A percentile compares a stretch with the other conserved stretches of the same genome.
Conservation (phyloP, 2,329 filamentous ascomycete genomes). For the Elsinoe ampelina region DNA sequence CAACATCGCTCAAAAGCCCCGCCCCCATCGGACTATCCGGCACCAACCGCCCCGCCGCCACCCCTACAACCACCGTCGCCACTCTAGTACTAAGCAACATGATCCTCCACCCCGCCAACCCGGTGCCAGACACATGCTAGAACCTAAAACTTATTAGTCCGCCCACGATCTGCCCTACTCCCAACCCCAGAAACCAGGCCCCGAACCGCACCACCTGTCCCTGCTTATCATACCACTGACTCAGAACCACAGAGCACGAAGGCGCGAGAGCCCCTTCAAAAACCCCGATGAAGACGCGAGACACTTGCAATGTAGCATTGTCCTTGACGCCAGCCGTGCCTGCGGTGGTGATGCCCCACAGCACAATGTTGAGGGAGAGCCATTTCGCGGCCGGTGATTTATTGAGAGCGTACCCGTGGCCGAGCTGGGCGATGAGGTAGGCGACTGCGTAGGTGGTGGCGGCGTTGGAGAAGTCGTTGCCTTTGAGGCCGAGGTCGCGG, state of each 20-base stretch:
- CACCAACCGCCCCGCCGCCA: slow-evolving; percentile 30
- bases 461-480: slow-evolving; percentile 38
- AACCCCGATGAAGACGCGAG: slow-evolving; percentile 41
- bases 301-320: slow-evolving; percentile 37
- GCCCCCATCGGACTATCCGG: slow-evolving; percentile 60
- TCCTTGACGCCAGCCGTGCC: slow-evolving; percentile 38
- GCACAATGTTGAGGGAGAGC: slow-evolving; percentile 30
- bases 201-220: slow-evolving; percentile 56
- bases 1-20: slow-evolving; percentile 53
- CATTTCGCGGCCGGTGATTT: slow-evolving; percentile 42
- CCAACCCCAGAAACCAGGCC: slow-evolving; percentile 56
- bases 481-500: slow-evolving; percentile 45
- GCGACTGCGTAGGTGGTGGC: slow-evolving; percentile 29
- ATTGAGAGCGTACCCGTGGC: slow-evolving; percentile 53
- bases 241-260: slow-evolving; percentile 43
- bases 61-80: slow-evolving; percentile 8
- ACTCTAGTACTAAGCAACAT: slow-evolving; percentile 14
- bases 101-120: slow-evolving; percentile 12
- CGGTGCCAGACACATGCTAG: slow-evolving; percentile 31
- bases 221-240: slow-evolving; percentile 29
- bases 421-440: slow-evolving; percentile 47
- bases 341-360: slow-evolving; percentile 39
- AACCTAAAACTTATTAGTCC: slow-evolving; percentile 48
- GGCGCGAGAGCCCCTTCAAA: slow-evolving; percentile 44
- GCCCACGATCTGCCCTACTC: slow-evolving; percentile 47